These are phyloP conservation scores for Epichloe gansuensis DNA, from an alignment of 2,329 filamentous ascomycete species.

Conservation along the genomic window DNA sequence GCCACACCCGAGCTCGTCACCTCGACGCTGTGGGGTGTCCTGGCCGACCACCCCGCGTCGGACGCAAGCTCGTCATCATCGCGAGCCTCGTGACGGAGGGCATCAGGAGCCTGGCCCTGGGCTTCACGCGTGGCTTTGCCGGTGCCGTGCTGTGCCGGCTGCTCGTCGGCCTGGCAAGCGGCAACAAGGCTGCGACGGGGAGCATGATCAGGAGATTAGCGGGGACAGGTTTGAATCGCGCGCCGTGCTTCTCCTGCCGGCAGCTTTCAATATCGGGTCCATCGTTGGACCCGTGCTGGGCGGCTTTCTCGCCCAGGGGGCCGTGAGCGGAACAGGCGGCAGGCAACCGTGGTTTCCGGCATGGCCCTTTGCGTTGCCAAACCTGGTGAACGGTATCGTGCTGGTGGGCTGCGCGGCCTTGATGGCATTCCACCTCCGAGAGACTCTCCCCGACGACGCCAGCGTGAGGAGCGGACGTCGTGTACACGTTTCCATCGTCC, in stretches of 20 bases:
- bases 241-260: slow-evolving; percentile 64
- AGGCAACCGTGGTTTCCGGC: slow-evolving; percentile 30
- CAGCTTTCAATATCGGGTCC: slow-evolving; percentile 61
- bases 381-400: slow-evolving; percentile 38
- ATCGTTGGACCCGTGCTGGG: slow-evolving; percentile 60
- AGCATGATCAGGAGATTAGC: too few relatives aligned
- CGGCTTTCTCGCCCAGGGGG: slow-evolving; percentile 56
- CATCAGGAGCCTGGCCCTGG: background rate
- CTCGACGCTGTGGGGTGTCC: background rate
- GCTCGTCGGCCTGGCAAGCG: background rate
- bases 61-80: background rate
- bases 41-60: background rate
- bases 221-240: too few relatives aligned
- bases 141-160: background rate
- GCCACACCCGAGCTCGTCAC: background rate
- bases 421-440: slow-evolving; percentile 40
- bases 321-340: slow-evolving; percentile 44
- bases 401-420: slow-evolving; percentile 29
- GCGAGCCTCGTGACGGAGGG: background rate
- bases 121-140: background rate
- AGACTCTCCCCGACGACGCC: slow-evolving; percentile 35
- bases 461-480: slow-evolving; percentile 29
- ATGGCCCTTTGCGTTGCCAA: slow-evolving; percentile 44
- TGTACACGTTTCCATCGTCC: slow-evolving; percentile 12
- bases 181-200: background rate